Evolutionary conservation across 768 basidiomycete species (phyloP), one percentile per base, ranked within the genome.

Genomic region (Tulasnella sp.): DNA sequence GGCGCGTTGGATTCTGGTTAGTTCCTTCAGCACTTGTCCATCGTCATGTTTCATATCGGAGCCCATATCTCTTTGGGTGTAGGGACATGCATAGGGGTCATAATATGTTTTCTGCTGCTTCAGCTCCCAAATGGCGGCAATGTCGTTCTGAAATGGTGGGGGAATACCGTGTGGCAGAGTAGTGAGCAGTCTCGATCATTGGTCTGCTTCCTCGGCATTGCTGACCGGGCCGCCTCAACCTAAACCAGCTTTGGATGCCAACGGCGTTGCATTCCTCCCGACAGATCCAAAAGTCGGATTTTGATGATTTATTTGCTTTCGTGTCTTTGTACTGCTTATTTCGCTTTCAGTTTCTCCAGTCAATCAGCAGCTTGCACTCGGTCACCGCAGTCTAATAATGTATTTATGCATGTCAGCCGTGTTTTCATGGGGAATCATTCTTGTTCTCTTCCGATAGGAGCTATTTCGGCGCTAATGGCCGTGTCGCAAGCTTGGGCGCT

Each of bases 21-120:
- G 57, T 61, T 32, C 15, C 15, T 29, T 4, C 26, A 7, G 57
- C 57, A 0, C 20, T 20, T 48, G 48, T 16, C 48, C 0, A 3
- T 11, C 29, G 26, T 61, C 26, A 5, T 57, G 26, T 57, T 57
- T 57, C 5, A 35, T 35, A 35, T 13, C 11, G 57, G 5, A 61
- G n/a, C 57, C 32, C n/a, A 61, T 13, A 3, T 11, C 6, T 61
- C 29, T 61, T 6, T 13, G n/a, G 26, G 5, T 32, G 57, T 29
- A 61, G 57, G 85, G 2, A 88, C 87, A 0, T 81, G 86, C 44
- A 48, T 87, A 15, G 82, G 82, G 3, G 83, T 83, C 23, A 77
- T 88, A 57, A 70, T 86, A 79, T 84, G 87, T 77, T 88, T 88
- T 82, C 80, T 87, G 7, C 80, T 82, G 9, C 81, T 88, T 0